These are phyloP conservation scores for Oryza punctata DNA, from an alignment of 176 grass and related monocot species.

Conservation along the genomic window DNA sequence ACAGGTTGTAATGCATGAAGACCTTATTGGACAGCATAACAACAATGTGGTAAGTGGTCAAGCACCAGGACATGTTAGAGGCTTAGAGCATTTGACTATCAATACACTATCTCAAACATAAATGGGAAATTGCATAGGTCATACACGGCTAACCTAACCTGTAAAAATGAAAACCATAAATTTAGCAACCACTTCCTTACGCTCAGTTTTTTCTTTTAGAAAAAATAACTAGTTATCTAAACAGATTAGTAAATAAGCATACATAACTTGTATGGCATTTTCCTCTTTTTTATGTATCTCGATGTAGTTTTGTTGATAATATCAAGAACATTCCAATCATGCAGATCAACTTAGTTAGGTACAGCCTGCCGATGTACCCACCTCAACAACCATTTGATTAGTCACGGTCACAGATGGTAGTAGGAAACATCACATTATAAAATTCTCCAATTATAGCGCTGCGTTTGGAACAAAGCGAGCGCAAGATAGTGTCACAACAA, in stretches of 20 bases:
- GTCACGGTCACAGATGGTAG: not conserved
- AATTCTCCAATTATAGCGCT: not conserved
- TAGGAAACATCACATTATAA: conserved; percentile 8
- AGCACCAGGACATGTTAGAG: not conserved
- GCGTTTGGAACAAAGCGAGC: not conserved
- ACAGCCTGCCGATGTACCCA: conserved; percentile 29
- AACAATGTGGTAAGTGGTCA: not conserved
- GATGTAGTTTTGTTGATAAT: not conserved
- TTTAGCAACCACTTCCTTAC: not conserved
- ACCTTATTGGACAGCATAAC: not conserved
- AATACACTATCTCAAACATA: not conserved
- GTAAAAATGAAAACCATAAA: not conserved
- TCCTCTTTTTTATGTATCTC: not conserved
- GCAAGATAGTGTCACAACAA: not conserved
- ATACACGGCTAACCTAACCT: not conserved
- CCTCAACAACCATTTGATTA: conserved; percentile 6
- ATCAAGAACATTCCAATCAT: not conserved
- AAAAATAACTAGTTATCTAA: not conserved
- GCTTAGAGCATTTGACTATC: not conserved
- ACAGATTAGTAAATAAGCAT: not conserved
- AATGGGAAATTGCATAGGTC: not conserved
- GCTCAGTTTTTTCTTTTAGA: not conserved
- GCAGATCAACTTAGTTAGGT: not conserved
- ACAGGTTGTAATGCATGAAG: not conserved
- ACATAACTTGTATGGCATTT: not conserved